Evolutionary conservation across 305 asterid genomes (phyloP).

Genomic region (Plantago lanceolata): DNA sequence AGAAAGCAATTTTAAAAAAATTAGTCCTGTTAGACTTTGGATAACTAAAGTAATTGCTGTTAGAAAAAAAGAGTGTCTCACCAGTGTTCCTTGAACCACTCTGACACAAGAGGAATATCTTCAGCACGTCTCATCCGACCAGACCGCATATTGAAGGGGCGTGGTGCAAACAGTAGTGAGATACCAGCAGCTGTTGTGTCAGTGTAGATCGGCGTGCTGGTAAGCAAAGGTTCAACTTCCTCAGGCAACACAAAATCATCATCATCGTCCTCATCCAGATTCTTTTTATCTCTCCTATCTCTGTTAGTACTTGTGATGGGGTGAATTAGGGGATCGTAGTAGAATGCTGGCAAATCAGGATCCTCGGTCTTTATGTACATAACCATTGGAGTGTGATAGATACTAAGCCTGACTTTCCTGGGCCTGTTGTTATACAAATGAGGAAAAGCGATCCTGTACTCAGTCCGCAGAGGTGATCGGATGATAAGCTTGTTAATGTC

Average conservation of each 20-base stretch:
- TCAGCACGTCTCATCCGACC: conserved; percentile 99
- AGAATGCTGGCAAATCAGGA: conserved; percentile 98
- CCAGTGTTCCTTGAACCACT: conserved; percentile 99
- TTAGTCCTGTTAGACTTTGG: not conserved
- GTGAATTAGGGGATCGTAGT: conserved; percentile 92
- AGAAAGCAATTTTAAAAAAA: conserved; percentile 9
- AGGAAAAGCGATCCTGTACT: conserved; percentile 93
- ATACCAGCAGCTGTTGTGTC: conserved; percentile 99
- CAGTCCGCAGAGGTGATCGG: conserved; percentile 97
- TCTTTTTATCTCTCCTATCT: conserved; percentile 76
- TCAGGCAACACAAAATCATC: conserved; percentile 88
- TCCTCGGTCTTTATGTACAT: conserved; percentile 99
- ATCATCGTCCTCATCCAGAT: conserved; percentile 69
- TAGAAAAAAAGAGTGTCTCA: conserved; percentile 29
- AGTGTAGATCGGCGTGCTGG: conserved; percentile 66
- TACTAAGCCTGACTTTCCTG: conserved; percentile 81
- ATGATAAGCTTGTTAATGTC: conserved; percentile 95
- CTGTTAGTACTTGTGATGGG: conserved; percentile 77
- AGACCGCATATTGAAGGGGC: conserved; percentile 97
- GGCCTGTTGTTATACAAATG: conserved; percentile 97
- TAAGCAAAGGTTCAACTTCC: conserved; percentile 79
- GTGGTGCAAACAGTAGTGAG: conserved; percentile 93
- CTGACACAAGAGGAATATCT: conserved; percentile 97
- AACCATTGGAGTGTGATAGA: conserved; percentile 95
- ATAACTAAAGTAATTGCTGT: not conserved